phyloP scores from a whole-genome alignment of 768 basidiomycete genomes.

The Lactarius akahatsu region DNA sequence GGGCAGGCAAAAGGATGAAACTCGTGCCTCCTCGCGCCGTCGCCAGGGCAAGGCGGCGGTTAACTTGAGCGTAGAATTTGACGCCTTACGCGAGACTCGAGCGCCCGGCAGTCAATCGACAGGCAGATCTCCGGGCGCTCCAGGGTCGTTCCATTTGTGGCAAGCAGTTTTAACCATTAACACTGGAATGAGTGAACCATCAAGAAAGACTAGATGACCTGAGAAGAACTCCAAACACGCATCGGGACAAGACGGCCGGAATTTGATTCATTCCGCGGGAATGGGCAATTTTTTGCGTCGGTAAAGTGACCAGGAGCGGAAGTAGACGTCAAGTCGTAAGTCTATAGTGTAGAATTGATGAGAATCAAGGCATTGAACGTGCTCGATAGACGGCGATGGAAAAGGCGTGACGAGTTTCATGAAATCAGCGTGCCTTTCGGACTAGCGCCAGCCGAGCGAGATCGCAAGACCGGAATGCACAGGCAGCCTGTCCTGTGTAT shows the following conservation, averaged over 20 bases:
- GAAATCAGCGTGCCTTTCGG: conserved; percentile 30
- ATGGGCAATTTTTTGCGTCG: conserved; percentile 25
- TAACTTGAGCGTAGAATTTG: conserved; percentile 21
- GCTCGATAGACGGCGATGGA: conserved; percentile 23
- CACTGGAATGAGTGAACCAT: conserved; percentile 24
- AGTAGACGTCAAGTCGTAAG: conserved; percentile 20
- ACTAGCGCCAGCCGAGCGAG: conserved; percentile 21
- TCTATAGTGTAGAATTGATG: conserved; percentile 20
- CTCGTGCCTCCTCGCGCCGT: conserved; percentile 27
- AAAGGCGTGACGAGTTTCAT: conserved; percentile 23
- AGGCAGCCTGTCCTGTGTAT: conserved; percentile 7
- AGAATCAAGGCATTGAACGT: conserved; percentile 19
- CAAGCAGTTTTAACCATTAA: conserved; percentile 20
- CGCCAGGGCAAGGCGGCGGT: conserved; percentile 29
- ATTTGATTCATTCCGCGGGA: conserved; percentile 29
- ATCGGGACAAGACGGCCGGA: conserved; percentile 19
- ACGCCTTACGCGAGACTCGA: conserved; percentile 20
- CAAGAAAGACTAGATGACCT: conserved; percentile 25
- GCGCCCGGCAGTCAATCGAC: conserved; percentile 26
- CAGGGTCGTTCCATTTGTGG: conserved; percentile 26
- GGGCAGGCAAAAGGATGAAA: conserved; percentile 28
- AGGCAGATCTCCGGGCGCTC: conserved; percentile 27
- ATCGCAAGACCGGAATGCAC: conserved; percentile 25
- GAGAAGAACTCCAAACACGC: conserved; percentile 22
- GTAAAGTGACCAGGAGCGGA: conserved; percentile 26